Percentiles rank a stretch among this genome's conserved stretches.
Conservation (phyloP, 495 filamentous ascomycete species). For the Usnea hakonensis region DNA sequence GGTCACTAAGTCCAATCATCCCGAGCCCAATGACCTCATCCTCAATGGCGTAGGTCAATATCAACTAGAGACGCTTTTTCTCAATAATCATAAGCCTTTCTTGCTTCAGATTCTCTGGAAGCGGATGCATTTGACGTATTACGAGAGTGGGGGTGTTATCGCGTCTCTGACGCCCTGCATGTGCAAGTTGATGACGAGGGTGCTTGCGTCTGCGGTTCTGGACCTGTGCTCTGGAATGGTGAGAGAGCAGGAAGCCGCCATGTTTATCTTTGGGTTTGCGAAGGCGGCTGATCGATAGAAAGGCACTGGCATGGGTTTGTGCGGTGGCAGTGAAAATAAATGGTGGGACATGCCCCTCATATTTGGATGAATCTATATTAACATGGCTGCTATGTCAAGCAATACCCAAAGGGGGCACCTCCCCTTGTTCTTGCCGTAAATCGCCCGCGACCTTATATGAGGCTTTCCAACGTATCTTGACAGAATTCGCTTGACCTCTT, state of each 20-base stretch:
- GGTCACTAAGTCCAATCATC: neutral
- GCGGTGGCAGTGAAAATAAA: neutral
- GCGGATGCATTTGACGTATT: neutral
- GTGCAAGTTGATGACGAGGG: neutral
- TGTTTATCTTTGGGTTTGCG: neutral
- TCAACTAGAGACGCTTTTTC: neutral
- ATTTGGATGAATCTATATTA: conserved; percentile 5
- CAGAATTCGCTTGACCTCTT: conserved; percentile 58
- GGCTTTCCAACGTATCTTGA: conserved; percentile 85
- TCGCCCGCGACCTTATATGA: conserved; percentile 64
- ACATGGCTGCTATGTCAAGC: conserved; percentile 32
- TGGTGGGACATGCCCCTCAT: neutral
- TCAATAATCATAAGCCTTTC: neutral
- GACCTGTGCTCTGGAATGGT: neutral
- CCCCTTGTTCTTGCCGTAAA: conserved; percentile 72
- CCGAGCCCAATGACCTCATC: neutral
- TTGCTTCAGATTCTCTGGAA: neutral
- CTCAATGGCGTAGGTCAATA: neutral
- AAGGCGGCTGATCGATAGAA: neutral
- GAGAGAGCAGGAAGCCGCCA: neutral
- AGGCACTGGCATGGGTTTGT: neutral
- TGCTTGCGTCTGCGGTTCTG: neutral
- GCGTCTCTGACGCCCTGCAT: neutral
- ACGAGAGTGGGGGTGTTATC: neutral
- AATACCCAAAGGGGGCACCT: conserved; percentile 78